Conservation (phyloP, 2,329 filamentous ascomycete genomes). For the Trichoderma polysporum region DNA sequence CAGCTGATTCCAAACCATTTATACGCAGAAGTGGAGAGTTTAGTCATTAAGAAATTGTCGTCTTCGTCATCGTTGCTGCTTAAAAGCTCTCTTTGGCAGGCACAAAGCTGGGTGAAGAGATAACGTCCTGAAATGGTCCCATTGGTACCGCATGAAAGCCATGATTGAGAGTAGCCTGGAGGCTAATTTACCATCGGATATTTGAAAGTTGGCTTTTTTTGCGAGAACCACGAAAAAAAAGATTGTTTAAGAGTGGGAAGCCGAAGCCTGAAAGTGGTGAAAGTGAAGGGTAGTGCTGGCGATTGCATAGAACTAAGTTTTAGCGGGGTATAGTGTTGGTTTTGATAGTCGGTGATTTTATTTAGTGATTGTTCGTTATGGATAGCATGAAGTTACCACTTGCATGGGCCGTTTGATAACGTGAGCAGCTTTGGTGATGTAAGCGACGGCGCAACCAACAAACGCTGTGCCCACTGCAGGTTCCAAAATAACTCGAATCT, state of each 20-base stretch:
- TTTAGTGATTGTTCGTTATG: not conserved
- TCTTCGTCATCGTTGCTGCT: not conserved
- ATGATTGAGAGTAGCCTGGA: not conserved
- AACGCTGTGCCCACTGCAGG: not conserved
- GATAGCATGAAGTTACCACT: too few relatives aligned
- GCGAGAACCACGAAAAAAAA: not conserved
- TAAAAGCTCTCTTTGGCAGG: not conserved
- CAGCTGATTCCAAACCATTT: not conserved
- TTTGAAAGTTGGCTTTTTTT: not conserved
- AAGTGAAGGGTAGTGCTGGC: not conserved
- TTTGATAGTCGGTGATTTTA: not conserved
- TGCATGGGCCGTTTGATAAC: too few relatives aligned
- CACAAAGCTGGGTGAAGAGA: not conserved
- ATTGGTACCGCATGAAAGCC: not conserved
- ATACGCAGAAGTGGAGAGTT: not conserved
- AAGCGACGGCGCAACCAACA: too few relatives aligned
- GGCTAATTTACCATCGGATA: not conserved
- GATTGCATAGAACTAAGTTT: not conserved
- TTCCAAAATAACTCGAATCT: not conserved
- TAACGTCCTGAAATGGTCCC: not conserved
- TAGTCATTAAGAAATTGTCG: not conserved
- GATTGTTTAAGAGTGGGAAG: not conserved
- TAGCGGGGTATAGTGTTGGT: not conserved
- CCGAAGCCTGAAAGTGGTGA: not conserved
- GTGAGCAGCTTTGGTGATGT: too few relatives aligned